Conservation (phyloP, 805 yeast species). For the Dipodascus geniculatus region DNA sequence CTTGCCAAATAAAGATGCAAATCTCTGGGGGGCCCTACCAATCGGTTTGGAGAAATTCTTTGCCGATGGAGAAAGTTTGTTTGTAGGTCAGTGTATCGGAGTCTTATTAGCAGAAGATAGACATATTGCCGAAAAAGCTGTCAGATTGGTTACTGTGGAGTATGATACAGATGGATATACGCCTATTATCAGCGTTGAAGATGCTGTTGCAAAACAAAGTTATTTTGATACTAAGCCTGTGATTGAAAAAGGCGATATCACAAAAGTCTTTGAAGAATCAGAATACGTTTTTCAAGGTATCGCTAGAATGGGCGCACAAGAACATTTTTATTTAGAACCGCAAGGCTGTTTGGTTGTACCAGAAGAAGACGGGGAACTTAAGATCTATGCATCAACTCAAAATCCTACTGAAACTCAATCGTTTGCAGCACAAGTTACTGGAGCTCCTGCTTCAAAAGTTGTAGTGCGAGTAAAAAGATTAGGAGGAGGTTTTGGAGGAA, state of each 20-base stretch:
- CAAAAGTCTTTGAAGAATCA: conserved; percentile 25
- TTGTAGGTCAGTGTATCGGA: conserved; percentile 35
- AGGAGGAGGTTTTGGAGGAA: conserved; percentile 43
- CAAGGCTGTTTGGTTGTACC: conserved; percentile 35
- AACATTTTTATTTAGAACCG: conserved; percentile 38
- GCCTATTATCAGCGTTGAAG: conserved; percentile 32
- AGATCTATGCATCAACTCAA: conserved; percentile 33
- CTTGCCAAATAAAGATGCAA: conserved; percentile 27
- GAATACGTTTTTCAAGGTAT: conserved; percentile 29
- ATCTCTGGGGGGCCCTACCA: conserved; percentile 32
- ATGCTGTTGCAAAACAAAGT: conserved; percentile 31
- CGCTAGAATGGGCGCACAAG: conserved; percentile 35
- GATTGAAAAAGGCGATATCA: conserved; percentile 32
- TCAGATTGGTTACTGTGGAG: conserved; percentile 31
- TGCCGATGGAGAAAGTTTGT: conserved; percentile 32
- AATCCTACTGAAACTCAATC: conserved; percentile 36
- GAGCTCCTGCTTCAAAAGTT: conserved; percentile 32
- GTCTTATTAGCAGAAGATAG: conserved; percentile 30
- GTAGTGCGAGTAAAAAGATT: conserved; percentile 33
- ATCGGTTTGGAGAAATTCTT: conserved; percentile 34
- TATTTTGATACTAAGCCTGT: conserved; percentile 28
- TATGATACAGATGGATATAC: conserved; percentile 28
- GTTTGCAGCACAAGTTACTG: conserved; percentile 32
- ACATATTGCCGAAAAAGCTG: conserved; percentile 32
- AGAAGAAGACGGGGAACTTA: conserved; percentile 36